A percentile compares a stretch with the other conserved stretches of the same genome.
Conservation (phyloP, 2,329 filamentous ascomycete species). For the Cladosporium halotolerans region DNA sequence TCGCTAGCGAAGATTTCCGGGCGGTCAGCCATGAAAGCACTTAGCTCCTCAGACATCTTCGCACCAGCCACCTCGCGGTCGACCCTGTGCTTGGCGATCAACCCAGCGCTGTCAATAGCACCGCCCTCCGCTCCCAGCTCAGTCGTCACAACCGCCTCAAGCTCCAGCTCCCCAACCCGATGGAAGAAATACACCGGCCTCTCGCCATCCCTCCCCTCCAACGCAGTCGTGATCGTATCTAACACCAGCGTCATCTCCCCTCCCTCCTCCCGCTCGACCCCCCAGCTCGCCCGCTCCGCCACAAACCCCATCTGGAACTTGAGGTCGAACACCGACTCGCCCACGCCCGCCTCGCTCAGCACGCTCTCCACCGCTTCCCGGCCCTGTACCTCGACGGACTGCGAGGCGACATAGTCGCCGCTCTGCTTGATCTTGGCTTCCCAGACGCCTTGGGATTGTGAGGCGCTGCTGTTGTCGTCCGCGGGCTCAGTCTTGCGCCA, state of each 20-base stretch:
- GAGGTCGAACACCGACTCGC: slow-evolving; percentile 1
- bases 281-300: slow-evolving; percentile 14
- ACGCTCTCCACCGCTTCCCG: neutral
- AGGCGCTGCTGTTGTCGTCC: neutral
- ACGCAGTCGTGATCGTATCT: slow-evolving; percentile 1
- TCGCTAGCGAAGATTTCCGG: slow-evolving; percentile 1
- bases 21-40: slow-evolving; percentile 12
- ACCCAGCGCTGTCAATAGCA: neutral
- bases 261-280: neutral
- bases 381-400: slow-evolving; percentile 14
- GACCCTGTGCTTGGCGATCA: neutral
- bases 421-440: slow-evolving; percentile 16
- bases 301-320: slow-evolving; percentile 1
- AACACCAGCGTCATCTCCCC: slow-evolving; percentile 10
- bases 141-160: slow-evolving; percentile 3
- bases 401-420: slow-evolving; percentile 14
- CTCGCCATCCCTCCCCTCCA: neutral
- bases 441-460: slow-evolving; percentile 4
- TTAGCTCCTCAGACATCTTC: slow-evolving; percentile 6
- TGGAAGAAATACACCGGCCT: slow-evolving; percentile 9
- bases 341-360: neutral
- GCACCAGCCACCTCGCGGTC: neutral
- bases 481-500: neutral
- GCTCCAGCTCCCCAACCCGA: slow-evolving; percentile 16
- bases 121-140: neutral